These are phyloP conservation scores for Populus deltoides DNA, from an alignment of 345 rosid species.

Conservation along the genomic window DNA sequence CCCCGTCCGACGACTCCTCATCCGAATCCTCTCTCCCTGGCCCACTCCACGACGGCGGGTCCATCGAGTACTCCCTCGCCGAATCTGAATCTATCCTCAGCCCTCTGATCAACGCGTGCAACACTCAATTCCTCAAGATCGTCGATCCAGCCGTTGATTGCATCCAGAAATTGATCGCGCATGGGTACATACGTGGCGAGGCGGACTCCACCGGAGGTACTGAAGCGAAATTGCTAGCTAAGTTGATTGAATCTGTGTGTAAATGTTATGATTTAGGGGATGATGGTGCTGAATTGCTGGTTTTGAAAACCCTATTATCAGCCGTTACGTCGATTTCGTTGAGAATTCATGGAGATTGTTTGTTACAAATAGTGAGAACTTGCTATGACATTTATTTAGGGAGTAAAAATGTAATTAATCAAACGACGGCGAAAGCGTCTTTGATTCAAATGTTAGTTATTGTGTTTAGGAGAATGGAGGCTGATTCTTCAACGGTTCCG, in stretches of 20 bases:
- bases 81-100: constrained; percentile 86
- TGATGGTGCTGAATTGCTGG: constrained; percentile 67
- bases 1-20: constrained; percentile 44
- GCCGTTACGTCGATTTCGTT: constrained; percentile 85
- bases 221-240: constrained; percentile 65
- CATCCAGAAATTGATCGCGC: constrained; percentile 83
- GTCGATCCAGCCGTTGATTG: constrained; percentile 92
- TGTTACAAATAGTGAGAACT: constrained; percentile 85
- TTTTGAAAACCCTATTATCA: constrained; percentile 75
- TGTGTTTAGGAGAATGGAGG: constrained; percentile 98
- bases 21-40: constrained; percentile 64
- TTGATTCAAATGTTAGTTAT: constrained; percentile 94
- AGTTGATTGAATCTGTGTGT: constrained; percentile 74
- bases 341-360: constrained; percentile 88
- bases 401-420: constrained; percentile 84
- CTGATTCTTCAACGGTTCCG: constrained; percentile 90
- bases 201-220: constrained; percentile 77
- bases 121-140: constrained; percentile 67
- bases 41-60: constrained; percentile 79
- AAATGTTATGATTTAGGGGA: constrained; percentile 80
- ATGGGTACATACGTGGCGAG: constrained; percentile 96
- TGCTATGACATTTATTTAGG: constrained; percentile 92
- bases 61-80: constrained; percentile 61
- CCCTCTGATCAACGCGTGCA: constrained; percentile 76
- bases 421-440: constrained; percentile 94